Percentiles rank a stretch among this genome's conserved stretches.
These are phyloP conservation scores for Cardamine chenopodiifolia DNA, from an alignment of 345 rosid genomes.

Conservation along the genomic window DNA sequence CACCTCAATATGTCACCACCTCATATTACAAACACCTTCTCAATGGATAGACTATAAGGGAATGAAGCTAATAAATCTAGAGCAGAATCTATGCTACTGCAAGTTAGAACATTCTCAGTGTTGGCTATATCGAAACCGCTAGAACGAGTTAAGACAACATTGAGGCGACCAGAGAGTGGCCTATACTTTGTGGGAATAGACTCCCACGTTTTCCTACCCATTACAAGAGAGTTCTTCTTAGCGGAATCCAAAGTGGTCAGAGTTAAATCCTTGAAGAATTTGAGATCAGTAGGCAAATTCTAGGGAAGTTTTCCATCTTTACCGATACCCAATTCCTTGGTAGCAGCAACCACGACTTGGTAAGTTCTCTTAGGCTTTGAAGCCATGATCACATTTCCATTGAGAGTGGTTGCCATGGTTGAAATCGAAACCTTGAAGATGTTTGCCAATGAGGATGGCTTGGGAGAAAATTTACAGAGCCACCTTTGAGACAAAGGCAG, in stretches of 20 bases:
- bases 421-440: slow-evolving; percentile 35
- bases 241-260: slow-evolving; percentile 58
- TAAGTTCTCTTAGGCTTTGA: slow-evolving; percentile 61
- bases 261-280: slow-evolving; percentile 79
- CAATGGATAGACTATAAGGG: slow-evolving; percentile 85
- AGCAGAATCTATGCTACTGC: slow-evolving; percentile 83
- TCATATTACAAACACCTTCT: slow-evolving; percentile 88
- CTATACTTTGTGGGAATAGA: slow-evolving; percentile 68
- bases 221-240: slow-evolving; percentile 85
- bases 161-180: slow-evolving; percentile 90
- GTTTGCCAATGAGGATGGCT: slow-evolving; percentile 27
- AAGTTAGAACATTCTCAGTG: slow-evolving; percentile 85
- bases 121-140: slow-evolving; percentile 82
- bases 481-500: slow-evolving; percentile 48
- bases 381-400: slow-evolving; percentile 49
- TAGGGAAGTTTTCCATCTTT: slow-evolving; percentile 87
- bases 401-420: slow-evolving; percentile 47
- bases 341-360: slow-evolving; percentile 91
- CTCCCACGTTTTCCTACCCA: slow-evolving; percentile 99
- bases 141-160: slow-evolving; percentile 91
- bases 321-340: slow-evolving; percentile 87
- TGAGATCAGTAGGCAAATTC: slow-evolving; percentile 85
- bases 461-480: slow-evolving; percentile 44
- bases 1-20: slow-evolving; percentile 87
- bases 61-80: slow-evolving; percentile 72